Conservation (phyloP, 352 stramenopile species). For the Pythium pyrilobum region DNA sequence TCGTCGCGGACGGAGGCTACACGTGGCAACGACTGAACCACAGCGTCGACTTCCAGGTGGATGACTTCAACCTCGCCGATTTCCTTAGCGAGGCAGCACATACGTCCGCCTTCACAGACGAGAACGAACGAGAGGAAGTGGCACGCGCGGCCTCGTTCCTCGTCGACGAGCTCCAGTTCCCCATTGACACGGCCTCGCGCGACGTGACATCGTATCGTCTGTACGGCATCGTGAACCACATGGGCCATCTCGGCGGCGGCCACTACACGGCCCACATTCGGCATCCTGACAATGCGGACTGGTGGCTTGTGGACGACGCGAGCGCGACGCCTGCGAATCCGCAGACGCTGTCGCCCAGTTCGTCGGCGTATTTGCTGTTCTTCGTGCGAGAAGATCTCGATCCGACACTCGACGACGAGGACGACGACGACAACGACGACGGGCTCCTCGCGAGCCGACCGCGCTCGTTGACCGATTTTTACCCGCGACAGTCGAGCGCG, state of each 20-base stretch:
- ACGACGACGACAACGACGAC: background rate
- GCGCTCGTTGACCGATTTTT: conserved; percentile 22
- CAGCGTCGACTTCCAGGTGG: conserved; percentile 89
- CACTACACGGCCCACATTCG: conserved; percentile 88
- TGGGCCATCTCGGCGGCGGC: conserved; percentile 87
- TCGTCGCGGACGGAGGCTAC: conserved; percentile 55
- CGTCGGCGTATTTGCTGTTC: conserved; percentile 69
- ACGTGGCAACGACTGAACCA: conserved; percentile 77
- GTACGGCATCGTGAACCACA: conserved; percentile 94
- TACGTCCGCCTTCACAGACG: no score
- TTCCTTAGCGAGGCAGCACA: no score
- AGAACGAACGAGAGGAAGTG: conserved; percentile 18
- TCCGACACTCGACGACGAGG: conserved; percentile 13
- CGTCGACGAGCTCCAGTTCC: conserved; percentile 32
- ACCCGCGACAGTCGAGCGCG: conserved; percentile 22
- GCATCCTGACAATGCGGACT: conserved; percentile 41
- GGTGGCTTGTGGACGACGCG: conserved; percentile 95
- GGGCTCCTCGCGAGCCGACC: background rate
- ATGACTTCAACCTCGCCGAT: conserved; percentile 70
- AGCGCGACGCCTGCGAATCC: conserved; percentile 20
- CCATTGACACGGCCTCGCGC: conserved; percentile 34
- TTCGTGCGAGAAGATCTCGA: conserved; percentile 54
- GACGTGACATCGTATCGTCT: conserved; percentile 79
- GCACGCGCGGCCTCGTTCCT: conserved; percentile 27
- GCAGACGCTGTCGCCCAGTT: conserved; percentile 33